Percentiles rank a stretch among this genome's conserved stretches.
Evolutionary conservation across 2,329 filamentous ascomycete genomes (phyloP).

Genomic region (Biscogniauxia marginata): DNA sequence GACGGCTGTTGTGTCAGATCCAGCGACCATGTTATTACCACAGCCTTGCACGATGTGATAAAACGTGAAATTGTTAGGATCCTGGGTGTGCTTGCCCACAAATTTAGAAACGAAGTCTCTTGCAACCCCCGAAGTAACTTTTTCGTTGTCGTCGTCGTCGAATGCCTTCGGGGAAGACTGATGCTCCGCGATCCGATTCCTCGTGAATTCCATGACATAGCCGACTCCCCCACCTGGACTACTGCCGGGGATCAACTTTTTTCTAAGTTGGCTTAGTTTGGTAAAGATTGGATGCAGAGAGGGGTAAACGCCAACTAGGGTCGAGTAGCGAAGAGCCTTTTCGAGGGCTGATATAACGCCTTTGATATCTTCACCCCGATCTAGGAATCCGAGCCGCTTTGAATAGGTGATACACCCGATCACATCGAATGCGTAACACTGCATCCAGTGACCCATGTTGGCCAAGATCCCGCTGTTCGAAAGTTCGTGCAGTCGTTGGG

Average conservation of each 20-base stretch:
- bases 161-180: background rate
- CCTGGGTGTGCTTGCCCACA: background rate
- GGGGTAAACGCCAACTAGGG: conserved; percentile 21
- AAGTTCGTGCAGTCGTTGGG: conserved; percentile 26
- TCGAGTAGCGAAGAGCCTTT: conserved; percentile 20
- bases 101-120: conserved; percentile 24
- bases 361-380: conserved; percentile 32
- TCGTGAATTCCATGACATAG: conserved; percentile 28
- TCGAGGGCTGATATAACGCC: conserved; percentile 26
- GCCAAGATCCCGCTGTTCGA: conserved; percentile 10
- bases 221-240: conserved; percentile 19
- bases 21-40: conserved; percentile 21
- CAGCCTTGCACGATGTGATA: background rate
- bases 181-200: conserved; percentile 13
- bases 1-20: conserved; percentile 46
- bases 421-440: conserved; percentile 40
- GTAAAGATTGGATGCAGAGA: conserved; percentile 9
- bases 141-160: background rate
- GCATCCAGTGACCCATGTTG: conserved; percentile 33
- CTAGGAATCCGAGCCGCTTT: conserved; percentile 35
- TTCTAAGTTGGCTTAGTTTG: conserved; percentile 1
- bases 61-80: background rate
- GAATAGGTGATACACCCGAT: conserved; percentile 35
- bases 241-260: conserved; percentile 1
- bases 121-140: background rate